Evolutionary conservation across 176 grass and related monocot species (phyloP).

Genomic region (Rhynchospora pubera): DNA sequence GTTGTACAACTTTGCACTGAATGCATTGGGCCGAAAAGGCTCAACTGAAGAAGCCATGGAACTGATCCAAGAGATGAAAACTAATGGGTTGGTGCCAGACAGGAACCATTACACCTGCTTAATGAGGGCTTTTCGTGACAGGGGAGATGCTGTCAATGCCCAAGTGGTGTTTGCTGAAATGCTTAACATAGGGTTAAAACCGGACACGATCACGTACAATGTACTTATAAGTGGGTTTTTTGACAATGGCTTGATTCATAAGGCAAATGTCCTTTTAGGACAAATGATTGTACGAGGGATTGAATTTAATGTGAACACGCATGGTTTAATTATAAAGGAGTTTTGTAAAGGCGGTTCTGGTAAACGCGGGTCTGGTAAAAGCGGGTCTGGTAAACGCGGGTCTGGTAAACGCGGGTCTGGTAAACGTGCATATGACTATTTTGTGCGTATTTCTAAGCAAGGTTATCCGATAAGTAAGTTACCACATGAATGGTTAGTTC

Average conservation of each 20-base stretch:
- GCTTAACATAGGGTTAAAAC: constrained; percentile 49
- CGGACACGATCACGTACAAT: constrained; percentile 67
- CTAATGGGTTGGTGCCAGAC: constrained; percentile 44
- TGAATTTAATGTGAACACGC: constrained; percentile 54
- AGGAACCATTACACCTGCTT: constrained; percentile 78
- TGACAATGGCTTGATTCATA: constrained; percentile 44
- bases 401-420: too few species aligned
- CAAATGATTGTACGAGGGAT: constrained; percentile 56
- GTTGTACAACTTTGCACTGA: constrained; percentile 58
- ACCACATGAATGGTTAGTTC: constrained; percentile 17
- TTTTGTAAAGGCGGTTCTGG: constrained; percentile 43
- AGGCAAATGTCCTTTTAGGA: constrained; percentile 52
- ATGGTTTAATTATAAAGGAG: constrained; percentile 33
- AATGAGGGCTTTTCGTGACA: constrained; percentile 61
- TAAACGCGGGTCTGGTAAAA: too few species aligned
- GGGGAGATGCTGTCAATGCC: constrained; percentile 55
- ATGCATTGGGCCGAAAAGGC: constrained; percentile 53
- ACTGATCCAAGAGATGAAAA: constrained; percentile 64
- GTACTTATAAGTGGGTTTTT: constrained; percentile 47
- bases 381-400: too few species aligned
- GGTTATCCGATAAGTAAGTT: constrained; percentile 27
- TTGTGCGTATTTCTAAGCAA: constrained; percentile 18
- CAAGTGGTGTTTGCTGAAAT: constrained; percentile 46
- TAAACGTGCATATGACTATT: background rate
- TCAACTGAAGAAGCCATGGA: constrained; percentile 44